Evolutionary conservation across 164 flowering plant species (phyloP), one percentile per base, ranked within the genome.

Genomic region (Berberis thunbergii): DNA sequence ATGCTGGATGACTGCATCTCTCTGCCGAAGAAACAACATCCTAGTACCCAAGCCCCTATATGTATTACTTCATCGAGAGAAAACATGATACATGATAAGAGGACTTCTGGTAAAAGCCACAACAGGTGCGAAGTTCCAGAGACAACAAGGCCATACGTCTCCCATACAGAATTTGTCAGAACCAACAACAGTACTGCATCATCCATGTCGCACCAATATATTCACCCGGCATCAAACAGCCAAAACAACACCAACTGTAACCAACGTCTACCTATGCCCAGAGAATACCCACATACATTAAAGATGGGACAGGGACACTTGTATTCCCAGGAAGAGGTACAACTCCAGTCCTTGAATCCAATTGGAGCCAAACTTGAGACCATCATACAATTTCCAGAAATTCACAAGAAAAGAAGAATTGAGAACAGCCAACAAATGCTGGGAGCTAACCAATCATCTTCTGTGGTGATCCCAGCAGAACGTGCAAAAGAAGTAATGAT

Each of bases 371-470:
- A 62, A 4, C 64, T 61, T 58, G 67, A 67, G 66, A 67, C 69
- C 46, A 54, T 56, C 43, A 49, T 72, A 54, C 63, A 66, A 57
- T 75, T 80, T 74, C 79, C 87, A 43, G 78, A 66, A 40, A 77
- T 79, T 43, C 54, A 52, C 71, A 84, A 83, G 79, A 84, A 73
- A 70, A 82, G 71, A 75, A 81, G 87, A 73, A 79, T 77, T 1
- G 86, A 78, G 57, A 79, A 71, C 60, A 75, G 38, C 53, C 70
- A 75, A 10, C 45, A 54, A 50, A 48, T 62, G 13, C 13, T 58
- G 48, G 50, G 62, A 63, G 67, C 77, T 3, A 70, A 71, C 67
- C 52, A 64, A 45, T 65, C 67, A 9, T 49, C 70, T 45, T 4
- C 58, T 43, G 38, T 69, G 3, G 26, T 26, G 41, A 10, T 71